A percentile compares a stretch with the other conserved stretches of the same genome.
phyloP scores from a whole-genome alignment of 1,139 yeast genomes.

The Yamadazyma blattariae region DNA sequence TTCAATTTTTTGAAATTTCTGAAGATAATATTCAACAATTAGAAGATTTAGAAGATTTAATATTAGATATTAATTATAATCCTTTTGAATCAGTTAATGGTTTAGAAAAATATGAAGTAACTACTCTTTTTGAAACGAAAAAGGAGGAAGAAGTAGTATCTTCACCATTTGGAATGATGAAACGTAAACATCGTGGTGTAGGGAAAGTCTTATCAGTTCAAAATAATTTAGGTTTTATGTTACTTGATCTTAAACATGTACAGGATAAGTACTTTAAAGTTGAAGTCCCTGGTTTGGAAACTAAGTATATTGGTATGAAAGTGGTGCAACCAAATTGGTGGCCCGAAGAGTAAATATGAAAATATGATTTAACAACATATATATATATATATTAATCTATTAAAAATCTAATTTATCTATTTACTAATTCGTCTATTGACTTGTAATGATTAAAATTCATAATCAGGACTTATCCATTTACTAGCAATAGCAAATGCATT shows the following conservation, averaged over 20 bases:
- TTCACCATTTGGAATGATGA: constrained; percentile 15
- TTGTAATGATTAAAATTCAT: too few species aligned
- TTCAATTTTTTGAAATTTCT: constrained; percentile 42
- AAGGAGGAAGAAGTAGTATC: constrained; percentile 3
- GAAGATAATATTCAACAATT: constrained; percentile 16
- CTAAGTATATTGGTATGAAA: constrained; percentile 37
- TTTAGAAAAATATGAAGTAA: constrained; percentile 23
- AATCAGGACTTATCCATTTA: constrained; percentile 80
- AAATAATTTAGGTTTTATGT: constrained; percentile 67
- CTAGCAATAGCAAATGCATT: constrained; percentile 72
- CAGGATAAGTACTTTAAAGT: constrained; percentile 28
- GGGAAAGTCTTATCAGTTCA: constrained; percentile 59
- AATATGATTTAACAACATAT: too few species aligned
- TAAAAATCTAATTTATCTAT: too few species aligned
- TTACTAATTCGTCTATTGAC: too few species aligned
- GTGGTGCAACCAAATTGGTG: constrained; percentile 66
- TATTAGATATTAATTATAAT: constrained; percentile 9
- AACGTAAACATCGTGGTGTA: constrained; percentile 40
- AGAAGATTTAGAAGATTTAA: constrained; percentile 13
- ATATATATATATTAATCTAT: too few species aligned
- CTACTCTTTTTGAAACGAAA: constrained; percentile 18
- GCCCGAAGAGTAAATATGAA: constrained; percentile 40
- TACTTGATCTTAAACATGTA: constrained; percentile 47
- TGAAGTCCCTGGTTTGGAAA: constrained; percentile 21
- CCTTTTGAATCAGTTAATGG: constrained; percentile 20